Conservation (phyloP, 345 rosid genomes). For the Lagerstroemia speciosa region DNA sequence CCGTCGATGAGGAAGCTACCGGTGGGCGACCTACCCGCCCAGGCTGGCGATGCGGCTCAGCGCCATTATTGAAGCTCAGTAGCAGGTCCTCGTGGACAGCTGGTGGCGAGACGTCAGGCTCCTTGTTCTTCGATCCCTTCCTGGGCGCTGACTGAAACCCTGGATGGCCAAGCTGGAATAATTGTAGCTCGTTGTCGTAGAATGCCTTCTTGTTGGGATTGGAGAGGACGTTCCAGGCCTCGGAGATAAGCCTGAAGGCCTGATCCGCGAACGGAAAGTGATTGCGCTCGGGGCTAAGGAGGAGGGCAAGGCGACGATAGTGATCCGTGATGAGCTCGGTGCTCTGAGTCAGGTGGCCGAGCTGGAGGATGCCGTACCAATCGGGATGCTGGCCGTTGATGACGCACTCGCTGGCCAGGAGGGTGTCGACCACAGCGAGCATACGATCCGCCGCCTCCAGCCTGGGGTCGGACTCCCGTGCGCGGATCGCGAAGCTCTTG, state of each 20-base stretch:
- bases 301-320: slow-evolving; percentile 65
- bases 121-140: slow-evolving; percentile 15
- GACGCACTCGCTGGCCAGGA: slow-evolving; percentile 47
- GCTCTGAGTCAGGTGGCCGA: slow-evolving; percentile 50
- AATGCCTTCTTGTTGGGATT: slow-evolving; percentile 50
- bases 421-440: slow-evolving; percentile 71
- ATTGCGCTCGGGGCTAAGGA: slow-evolving; percentile 57
- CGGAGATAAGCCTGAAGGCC: slow-evolving; percentile 59
- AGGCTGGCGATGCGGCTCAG: slow-evolving; percentile 4
- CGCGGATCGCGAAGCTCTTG: slow-evolving; percentile 69
- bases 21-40: neutral
- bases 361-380: slow-evolving; percentile 80
- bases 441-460: slow-evolving; percentile 54
- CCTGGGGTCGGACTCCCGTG: slow-evolving; percentile 62
- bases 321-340: slow-evolving; percentile 64
- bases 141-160: slow-evolving; percentile 16
- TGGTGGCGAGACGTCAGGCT: slow-evolving; percentile 21
- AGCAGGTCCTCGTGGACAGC: neutral
- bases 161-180: slow-evolving; percentile 49
- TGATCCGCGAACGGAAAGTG: slow-evolving; percentile 63
- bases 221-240: slow-evolving; percentile 81
- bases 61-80: slow-evolving; percentile 10
- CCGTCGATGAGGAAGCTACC: neutral
- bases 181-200: slow-evolving; percentile 59
- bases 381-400: slow-evolving; percentile 37